Evolutionary conservation across 225 moss, liverwort and hornwort genomes (phyloP).

Genomic region (Bryoerythrophyllum caledonicum): DNA sequence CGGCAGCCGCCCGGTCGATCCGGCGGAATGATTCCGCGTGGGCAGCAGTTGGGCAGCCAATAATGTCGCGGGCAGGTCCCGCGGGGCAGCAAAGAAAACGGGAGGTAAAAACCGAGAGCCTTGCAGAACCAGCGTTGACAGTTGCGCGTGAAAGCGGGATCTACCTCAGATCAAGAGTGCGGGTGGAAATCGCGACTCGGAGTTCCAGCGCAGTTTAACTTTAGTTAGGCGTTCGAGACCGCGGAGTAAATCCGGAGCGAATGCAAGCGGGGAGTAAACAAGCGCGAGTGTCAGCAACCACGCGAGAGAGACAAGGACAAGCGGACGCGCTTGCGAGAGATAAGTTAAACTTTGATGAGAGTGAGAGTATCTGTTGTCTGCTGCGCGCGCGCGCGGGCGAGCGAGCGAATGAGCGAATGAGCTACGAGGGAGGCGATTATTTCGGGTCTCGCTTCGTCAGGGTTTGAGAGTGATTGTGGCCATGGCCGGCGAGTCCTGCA

Average conservation of each 20-base stretch:
- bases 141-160: conserved; percentile 35
- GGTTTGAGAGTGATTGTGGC: conserved; percentile 38
- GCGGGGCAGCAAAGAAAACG: neutral
- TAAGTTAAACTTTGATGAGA: conserved; percentile 17
- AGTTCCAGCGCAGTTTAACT: neutral
- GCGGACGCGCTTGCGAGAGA: neutral
- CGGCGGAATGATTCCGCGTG: neutral
- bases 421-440: neutral
- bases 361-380: conserved; percentile 33
- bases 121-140: conserved; percentile 26
- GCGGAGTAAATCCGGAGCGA: neutral
- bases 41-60: neutral
- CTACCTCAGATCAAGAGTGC: conserved; percentile 1
- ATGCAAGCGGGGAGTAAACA: no score
- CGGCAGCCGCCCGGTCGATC: conserved; percentile 22
- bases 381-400: conserved; percentile 9
- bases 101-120: neutral
- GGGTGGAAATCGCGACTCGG: neutral
- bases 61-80: no score
- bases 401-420: neutral
- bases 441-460: conserved; percentile 17
- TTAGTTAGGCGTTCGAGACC: neutral
- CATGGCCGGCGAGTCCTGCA: neutral
- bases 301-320: neutral
- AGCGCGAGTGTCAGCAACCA: no score